Conservation (phyloP, 805 yeast genomes). For the Clavispora vitiphila region DNA sequence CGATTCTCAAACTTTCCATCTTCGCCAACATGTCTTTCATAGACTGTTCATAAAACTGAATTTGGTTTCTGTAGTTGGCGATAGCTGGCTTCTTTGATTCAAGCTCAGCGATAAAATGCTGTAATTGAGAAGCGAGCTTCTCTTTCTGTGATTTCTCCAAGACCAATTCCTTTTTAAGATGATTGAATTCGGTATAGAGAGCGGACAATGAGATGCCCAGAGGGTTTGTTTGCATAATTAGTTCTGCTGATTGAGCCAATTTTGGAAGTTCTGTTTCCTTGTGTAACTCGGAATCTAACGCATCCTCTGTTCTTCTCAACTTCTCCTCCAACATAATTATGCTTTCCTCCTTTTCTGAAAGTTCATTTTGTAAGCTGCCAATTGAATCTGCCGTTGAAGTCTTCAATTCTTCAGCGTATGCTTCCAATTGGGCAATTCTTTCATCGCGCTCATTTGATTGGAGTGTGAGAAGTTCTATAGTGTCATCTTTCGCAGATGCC, state of each 20-base stretch:
- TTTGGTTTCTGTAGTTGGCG: slow-evolving; percentile 56
- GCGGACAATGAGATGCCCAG: slow-evolving; percentile 60
- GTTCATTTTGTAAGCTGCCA: slow-evolving; percentile 28
- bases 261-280: slow-evolving; percentile 37
- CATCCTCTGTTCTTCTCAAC: slow-evolving; percentile 37
- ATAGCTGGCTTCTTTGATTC: slow-evolving; percentile 76
- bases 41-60: slow-evolving; percentile 50
- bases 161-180: slow-evolving; percentile 59
- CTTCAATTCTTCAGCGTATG: slow-evolving; percentile 37
- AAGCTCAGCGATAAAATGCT: slow-evolving; percentile 66
- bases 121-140: slow-evolving; percentile 64
- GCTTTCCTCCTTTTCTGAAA: slow-evolving; percentile 34
- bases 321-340: slow-evolving; percentile 29
- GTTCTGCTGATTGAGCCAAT: slow-evolving; percentile 54
- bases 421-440: slow-evolving; percentile 52
- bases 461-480: slow-evolving; percentile 50
- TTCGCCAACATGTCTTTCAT: slow-evolving; percentile 47
- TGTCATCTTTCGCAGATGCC: slow-evolving; percentile 50
- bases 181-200: slow-evolving; percentile 58
- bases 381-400: slow-evolving; percentile 33
- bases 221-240: slow-evolving; percentile 39
- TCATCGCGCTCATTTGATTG: slow-evolving; percentile 48
- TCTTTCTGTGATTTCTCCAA: slow-evolving; percentile 70
- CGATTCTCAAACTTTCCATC: slow-evolving; percentile 50
- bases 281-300: slow-evolving; percentile 33